A percentile compares a stretch with the other conserved stretches of the same genome.
Conservation (phyloP, 192 early-diverging fungal species). For the Backusella macrospora region DNA sequence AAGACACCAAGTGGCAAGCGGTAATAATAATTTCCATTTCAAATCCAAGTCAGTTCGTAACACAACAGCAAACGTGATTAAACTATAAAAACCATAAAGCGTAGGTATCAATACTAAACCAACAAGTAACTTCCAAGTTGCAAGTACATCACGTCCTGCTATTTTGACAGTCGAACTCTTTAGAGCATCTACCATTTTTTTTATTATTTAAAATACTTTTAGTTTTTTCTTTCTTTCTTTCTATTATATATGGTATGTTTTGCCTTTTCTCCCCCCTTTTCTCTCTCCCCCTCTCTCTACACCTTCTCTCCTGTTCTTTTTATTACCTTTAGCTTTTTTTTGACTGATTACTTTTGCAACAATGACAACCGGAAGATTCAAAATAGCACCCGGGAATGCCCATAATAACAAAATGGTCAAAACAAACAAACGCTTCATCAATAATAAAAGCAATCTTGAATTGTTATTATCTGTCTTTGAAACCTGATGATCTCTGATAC, state of each 20-base stretch:
- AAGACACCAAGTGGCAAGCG: slow-evolving; percentile 47
- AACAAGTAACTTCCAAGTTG: slow-evolving; percentile 93
- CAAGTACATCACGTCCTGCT: slow-evolving; percentile 91
- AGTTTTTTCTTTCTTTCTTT: too few species aligned
- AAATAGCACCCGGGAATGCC: slow-evolving; percentile 76
- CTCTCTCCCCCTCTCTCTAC: not conserved
- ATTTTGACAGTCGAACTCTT: slow-evolving; percentile 94
- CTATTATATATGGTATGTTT: too few species aligned
- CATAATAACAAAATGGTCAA: slow-evolving; percentile 74
- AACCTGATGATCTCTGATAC: slow-evolving; percentile 96
- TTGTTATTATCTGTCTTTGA: slow-evolving; percentile 74
- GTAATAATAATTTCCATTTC: slow-evolving; percentile 47
- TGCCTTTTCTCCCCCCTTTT: not conserved
- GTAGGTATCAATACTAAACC: slow-evolving; percentile 74
- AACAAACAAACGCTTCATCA: slow-evolving; percentile 71
- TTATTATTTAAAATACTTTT: not conserved
- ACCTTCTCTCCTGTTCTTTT: not conserved
- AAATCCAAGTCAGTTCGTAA: slow-evolving; percentile 35
- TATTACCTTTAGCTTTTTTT: slow-evolving; percentile 54
- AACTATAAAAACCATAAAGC: slow-evolving; percentile 71
- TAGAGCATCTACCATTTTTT: slow-evolving; percentile 63
- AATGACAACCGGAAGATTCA: slow-evolving; percentile 59
- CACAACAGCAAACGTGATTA: slow-evolving; percentile 57
- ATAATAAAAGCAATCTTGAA: slow-evolving; percentile 62
- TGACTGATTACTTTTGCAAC: slow-evolving; percentile 57